A percentile compares a stretch with the other conserved stretches of the same genome.
phyloP scores from a whole-genome alignment of 345 rosid species.

The Acer saccharum region DNA sequence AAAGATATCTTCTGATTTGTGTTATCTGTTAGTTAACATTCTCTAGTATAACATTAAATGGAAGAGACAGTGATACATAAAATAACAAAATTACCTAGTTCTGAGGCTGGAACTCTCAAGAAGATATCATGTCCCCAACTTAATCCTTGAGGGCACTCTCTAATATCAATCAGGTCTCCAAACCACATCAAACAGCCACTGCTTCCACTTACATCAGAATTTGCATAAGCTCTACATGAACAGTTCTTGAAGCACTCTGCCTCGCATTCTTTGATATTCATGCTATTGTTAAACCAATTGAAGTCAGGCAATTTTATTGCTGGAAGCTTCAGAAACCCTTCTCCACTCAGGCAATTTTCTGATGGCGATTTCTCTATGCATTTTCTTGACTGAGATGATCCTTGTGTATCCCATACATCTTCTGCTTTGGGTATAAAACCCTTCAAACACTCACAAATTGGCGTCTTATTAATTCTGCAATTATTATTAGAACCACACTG shows the following conservation, averaged over 20 bases:
- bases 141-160: not conserved
- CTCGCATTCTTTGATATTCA: constrained; percentile 17
- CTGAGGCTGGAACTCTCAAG: constrained; percentile 26
- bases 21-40: no score
- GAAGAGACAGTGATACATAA: not conserved
- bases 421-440: constrained; percentile 13
- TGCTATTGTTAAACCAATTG: no score
- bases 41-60: not conserved
- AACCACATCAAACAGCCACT: constrained; percentile 42
- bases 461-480: constrained; percentile 9
- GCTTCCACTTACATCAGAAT: constrained; percentile 27
- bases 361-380: no score
- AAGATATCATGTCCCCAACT: constrained; percentile 31
- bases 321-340: constrained; percentile 10
- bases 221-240: constrained; percentile 35
- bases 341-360: not conserved
- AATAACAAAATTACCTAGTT: constrained; percentile 21
- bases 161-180: constrained; percentile 31
- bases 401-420: not conserved
- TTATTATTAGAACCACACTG: constrained; percentile 25
- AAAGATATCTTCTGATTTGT: not conserved
- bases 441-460: constrained; percentile 17
- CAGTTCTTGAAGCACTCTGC: constrained; percentile 31
- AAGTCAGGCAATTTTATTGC: constrained; percentile 21
- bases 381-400: not conserved